Evolutionary conservation across 805 yeast species (phyloP).

Genomic region (Suhomyces xylopsoci): DNA sequence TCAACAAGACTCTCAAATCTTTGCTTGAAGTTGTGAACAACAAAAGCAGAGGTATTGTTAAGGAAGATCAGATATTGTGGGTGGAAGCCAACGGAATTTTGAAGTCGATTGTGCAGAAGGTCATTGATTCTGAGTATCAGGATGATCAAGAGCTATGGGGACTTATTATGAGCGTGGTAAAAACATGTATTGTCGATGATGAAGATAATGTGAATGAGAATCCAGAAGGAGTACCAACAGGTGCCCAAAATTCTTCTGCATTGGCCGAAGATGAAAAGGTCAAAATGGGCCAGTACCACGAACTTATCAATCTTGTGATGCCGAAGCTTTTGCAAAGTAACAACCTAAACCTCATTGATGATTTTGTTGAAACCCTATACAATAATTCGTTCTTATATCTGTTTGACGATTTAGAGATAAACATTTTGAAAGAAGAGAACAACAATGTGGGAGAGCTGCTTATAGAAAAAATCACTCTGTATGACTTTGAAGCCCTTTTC

Average conservation of each 20-base stretch:
- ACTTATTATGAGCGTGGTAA: conserved; percentile 39
- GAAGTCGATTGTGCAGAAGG: conserved; percentile 28
- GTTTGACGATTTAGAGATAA: conserved; percentile 50
- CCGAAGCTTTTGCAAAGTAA: conserved; percentile 28
- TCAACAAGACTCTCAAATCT: conserved; percentile 46
- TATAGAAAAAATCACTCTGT: conserved; percentile 34
- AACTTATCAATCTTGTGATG: conserved; percentile 41
- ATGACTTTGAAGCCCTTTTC: conserved; percentile 48
- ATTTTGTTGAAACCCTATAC: conserved; percentile 52
- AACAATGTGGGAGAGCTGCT: conserved; percentile 28
- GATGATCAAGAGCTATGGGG: conserved; percentile 34
- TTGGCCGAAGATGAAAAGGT: conserved; percentile 35
- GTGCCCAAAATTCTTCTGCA: not conserved
- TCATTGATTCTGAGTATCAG: conserved; percentile 19
- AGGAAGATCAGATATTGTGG: conserved; percentile 48
- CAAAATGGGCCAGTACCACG: conserved; percentile 44
- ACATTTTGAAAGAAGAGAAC: not conserved
- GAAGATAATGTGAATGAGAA: conserved; percentile 13
- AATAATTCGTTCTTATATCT: conserved; percentile 57
- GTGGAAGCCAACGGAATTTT: conserved; percentile 45
- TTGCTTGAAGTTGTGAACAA: conserved; percentile 51
- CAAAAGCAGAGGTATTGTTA: conserved; percentile 36
- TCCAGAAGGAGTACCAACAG: conserved; percentile 2
- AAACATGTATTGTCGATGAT: conserved; percentile 34
- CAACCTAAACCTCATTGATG: conserved; percentile 30